Evolutionary conservation across 2,329 filamentous ascomycete species (phyloP).

Genomic region (Exophiala dermatitidis): DNA sequence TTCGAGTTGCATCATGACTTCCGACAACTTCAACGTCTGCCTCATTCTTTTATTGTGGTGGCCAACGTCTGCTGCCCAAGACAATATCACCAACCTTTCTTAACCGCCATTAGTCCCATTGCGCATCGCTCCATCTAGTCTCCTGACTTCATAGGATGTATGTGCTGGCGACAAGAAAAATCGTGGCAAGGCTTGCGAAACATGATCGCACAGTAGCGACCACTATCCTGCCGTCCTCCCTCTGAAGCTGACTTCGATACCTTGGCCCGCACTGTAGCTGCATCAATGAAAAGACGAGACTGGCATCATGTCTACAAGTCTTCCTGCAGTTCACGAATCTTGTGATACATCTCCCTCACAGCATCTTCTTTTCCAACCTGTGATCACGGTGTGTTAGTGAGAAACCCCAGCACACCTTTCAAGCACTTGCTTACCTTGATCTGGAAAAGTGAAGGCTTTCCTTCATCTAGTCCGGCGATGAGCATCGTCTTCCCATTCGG

Average conservation of each 20-base stretch:
- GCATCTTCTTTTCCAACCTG: slow-evolving; percentile 40
- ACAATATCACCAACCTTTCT: too few species aligned
- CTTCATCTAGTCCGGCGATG: slow-evolving; percentile 53
- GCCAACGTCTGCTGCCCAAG: too few species aligned
- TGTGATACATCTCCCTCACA: slow-evolving; percentile 42
- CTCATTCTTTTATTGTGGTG: too few species aligned
- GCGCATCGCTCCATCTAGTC: too few species aligned
- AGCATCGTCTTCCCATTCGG: slow-evolving; percentile 64
- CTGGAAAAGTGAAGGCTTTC: slow-evolving; percentile 46
- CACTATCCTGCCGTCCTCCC: too few species aligned
- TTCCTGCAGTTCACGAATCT: slow-evolving; percentile 30
- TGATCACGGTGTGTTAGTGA: slow-evolving; percentile 1
- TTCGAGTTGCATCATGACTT: too few species aligned
- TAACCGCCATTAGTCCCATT: too few species aligned
- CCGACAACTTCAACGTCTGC: too few species aligned
- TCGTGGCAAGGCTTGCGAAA: background rate
- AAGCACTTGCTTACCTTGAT: slow-evolving; percentile 45
- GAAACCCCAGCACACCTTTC: background rate
- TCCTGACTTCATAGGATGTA: too few species aligned
- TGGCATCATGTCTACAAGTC: slow-evolving; percentile 9
- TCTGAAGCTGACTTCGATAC: background rate
- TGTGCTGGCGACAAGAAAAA: background rate
- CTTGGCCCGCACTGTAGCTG: background rate
- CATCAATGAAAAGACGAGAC: background rate
- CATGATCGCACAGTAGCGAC: too few species aligned